These are phyloP conservation scores for Apiotrichum sp. DNA, from an alignment of 1,284 basidiomycete species.

Conservation along the genomic window DNA sequence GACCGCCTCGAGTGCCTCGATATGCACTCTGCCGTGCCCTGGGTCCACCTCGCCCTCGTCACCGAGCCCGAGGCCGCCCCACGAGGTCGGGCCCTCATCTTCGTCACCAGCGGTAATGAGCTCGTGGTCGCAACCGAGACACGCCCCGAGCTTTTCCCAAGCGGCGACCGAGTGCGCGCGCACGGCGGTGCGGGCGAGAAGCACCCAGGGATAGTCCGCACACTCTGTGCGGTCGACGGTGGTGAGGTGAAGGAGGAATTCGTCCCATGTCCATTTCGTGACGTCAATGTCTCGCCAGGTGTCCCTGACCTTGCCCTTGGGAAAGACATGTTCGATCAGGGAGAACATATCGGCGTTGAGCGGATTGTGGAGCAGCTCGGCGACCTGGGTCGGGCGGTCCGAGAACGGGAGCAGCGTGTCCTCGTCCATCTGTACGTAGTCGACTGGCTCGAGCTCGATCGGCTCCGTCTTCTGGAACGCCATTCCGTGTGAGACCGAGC, in stretches of 20 bases:
- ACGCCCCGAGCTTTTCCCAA: constrained; percentile 44
- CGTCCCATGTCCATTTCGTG: constrained; percentile 40
- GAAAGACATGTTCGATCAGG: constrained; percentile 38
- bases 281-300: constrained; percentile 37
- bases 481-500: constrained; percentile 8
- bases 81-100: constrained; percentile 24
- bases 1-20: constrained; percentile 35
- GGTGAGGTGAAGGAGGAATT: constrained; percentile 39
- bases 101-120: constrained; percentile 43
- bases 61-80: constrained; percentile 38
- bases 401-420: constrained; percentile 42
- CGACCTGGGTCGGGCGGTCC: constrained; percentile 38
- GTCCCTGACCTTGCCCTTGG: constrained; percentile 22
- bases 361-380: constrained; percentile 31
- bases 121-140: constrained; percentile 44
- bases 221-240: constrained; percentile 27
- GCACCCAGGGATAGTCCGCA: constrained; percentile 43
- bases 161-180: constrained; percentile 32
- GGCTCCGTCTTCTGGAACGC: constrained; percentile 15
- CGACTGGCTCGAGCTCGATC: constrained; percentile 44
- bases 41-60: constrained; percentile 36
- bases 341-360: constrained; percentile 35
- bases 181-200: constrained; percentile 35
- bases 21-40: constrained; percentile 31
- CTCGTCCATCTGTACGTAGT: constrained; percentile 43